These are phyloP conservation scores for Macrocybe gigantea DNA, from an alignment of 768 basidiomycete genomes.

Conservation along the genomic window DNA sequence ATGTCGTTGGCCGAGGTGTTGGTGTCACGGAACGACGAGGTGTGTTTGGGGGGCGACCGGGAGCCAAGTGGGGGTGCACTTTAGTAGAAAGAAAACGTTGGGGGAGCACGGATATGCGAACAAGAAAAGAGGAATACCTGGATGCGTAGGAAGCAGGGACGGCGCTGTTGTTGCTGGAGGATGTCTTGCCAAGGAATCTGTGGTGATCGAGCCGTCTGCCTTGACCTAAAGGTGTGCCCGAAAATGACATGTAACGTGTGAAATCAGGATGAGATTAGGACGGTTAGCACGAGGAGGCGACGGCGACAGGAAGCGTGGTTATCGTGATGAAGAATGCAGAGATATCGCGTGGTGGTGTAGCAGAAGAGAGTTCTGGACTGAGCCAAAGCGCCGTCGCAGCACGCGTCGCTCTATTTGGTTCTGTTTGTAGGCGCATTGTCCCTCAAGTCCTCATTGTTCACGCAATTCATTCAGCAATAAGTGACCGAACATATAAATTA, in stretches of 20 bases:
- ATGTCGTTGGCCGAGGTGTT: conserved; percentile 28
- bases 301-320: conserved; percentile 3
- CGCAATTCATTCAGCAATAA: no score
- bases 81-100: conserved; percentile 10
- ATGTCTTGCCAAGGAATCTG: conserved; percentile 66
- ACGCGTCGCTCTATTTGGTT: conserved; percentile 14
- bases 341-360: background rate
- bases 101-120: conserved; percentile 7
- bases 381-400: conserved; percentile 2
- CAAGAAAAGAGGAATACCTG: conserved; percentile 41
- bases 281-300: background rate
- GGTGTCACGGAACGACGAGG: conserved; percentile 30
- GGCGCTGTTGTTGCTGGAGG: conserved; percentile 29
- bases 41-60: conserved; percentile 55
- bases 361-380: conserved; percentile 1
- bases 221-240: conserved; percentile 77
- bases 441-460: no score
- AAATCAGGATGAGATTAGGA: conserved; percentile 9
- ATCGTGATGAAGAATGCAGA: conserved; percentile 3
- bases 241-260: conserved; percentile 71
- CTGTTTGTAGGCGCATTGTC: conserved; percentile 11
- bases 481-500: background rate
- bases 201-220: conserved; percentile 81
- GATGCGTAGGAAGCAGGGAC: conserved; percentile 62
- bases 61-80: conserved; percentile 53